Conservation (phyloP, 2,329 filamentous ascomycete species). For the Diaporthe velutina region DNA sequence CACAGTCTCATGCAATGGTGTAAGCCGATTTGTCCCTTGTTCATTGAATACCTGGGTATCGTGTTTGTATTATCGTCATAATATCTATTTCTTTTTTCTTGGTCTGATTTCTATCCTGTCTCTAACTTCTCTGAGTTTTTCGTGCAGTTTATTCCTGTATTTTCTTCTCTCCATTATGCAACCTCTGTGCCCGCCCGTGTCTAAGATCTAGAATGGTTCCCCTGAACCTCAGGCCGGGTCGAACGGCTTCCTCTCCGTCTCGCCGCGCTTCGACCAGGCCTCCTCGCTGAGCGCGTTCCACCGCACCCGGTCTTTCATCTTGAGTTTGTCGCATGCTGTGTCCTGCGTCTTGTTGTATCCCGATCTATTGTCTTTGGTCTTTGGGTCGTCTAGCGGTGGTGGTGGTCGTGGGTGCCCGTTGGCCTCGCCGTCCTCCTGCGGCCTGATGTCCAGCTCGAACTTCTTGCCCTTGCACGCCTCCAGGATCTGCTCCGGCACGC, state of each 20-base stretch:
- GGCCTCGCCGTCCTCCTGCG: not conserved
- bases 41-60: not conserved
- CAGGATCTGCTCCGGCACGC: conserved; percentile 50
- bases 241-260: conserved; percentile 30
- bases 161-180: not conserved
- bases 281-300: conserved; percentile 27
- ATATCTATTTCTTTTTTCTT: conserved; percentile 1
- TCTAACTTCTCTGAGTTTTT: not conserved
- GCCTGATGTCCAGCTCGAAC: conserved; percentile 49
- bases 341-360: conserved; percentile 6
- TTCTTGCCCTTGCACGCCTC: conserved; percentile 51
- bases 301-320: conserved; percentile 20
- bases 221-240: not conserved
- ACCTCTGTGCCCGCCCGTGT: not conserved
- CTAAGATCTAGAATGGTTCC: not conserved
- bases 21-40: not conserved
- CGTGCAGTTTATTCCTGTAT: conserved; percentile 14
- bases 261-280: conserved; percentile 23
- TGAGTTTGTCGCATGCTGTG: not conserved
- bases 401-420: conserved; percentile 2
- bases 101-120: conserved; percentile 11
- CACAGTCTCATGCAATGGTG: not conserved
- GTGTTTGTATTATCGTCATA: conserved; percentile 2
- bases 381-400: not conserved
- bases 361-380: not conserved